Conservation (phyloP, 306 rosid species). For the Astragalus membranaceus region DNA sequence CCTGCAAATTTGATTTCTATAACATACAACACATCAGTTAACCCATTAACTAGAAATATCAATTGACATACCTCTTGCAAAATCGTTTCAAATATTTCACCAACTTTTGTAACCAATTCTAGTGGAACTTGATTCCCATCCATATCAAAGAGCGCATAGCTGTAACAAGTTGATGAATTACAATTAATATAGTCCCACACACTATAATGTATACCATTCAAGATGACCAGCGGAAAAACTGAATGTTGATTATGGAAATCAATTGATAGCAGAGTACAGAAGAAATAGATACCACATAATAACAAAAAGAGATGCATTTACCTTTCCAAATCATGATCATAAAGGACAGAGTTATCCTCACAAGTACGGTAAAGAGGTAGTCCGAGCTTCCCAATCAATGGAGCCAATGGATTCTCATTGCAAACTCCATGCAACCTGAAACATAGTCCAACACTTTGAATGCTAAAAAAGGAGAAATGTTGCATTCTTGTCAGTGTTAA, state of each 20-base stretch:
- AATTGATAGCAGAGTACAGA: not conserved
- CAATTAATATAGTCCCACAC: not conserved
- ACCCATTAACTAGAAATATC: not conserved
- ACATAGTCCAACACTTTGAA: not conserved
- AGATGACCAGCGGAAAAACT: not conserved
- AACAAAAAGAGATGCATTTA: constrained; percentile 17
- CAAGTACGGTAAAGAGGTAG: constrained; percentile 93
- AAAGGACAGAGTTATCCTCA: constrained; percentile 92
- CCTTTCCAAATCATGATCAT: constrained; percentile 99
- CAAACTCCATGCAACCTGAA: constrained; percentile 97
- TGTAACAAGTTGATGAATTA: constrained; percentile 29
- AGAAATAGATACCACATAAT: not conserved
- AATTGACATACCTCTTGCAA: constrained; percentile 58
- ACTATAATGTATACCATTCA: not conserved
- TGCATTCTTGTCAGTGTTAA: not conserved
- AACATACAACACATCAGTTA: constrained; percentile 1
- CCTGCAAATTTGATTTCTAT: not conserved
- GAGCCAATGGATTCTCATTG: constrained; percentile 94
- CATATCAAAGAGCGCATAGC: constrained; percentile 95
- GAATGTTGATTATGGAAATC: not conserved
- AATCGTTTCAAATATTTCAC: constrained; percentile 60
- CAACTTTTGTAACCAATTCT: constrained; percentile 75
- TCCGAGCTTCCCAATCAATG: constrained; percentile 83
- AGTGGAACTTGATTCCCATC: constrained; percentile 93
- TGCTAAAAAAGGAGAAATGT: not conserved